Percentiles rank a stretch among this genome's conserved stretches.
phyloP scores from a whole-genome alignment of 768 basidiomycete genomes.

The Nidula microcarpa region DNA sequence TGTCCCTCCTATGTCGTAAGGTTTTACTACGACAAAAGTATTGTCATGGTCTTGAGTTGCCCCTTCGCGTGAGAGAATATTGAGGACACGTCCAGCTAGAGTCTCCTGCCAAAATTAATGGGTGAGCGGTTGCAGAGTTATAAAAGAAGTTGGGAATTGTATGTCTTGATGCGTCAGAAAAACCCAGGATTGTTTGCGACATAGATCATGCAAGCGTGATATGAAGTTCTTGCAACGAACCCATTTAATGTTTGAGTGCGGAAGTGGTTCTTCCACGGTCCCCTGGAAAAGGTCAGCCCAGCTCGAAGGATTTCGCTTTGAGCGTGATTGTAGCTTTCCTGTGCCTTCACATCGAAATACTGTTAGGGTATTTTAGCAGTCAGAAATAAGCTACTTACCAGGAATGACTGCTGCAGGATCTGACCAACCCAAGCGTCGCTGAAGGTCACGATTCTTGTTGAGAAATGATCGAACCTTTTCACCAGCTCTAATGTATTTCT shows the following conservation, averaged over 20 bases:
- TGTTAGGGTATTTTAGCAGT: background rate
- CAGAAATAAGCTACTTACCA: background rate
- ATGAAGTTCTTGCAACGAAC: background rate
- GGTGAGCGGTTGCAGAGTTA: background rate
- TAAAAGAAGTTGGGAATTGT: background rate
- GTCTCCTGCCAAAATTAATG: background rate
- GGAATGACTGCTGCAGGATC: background rate
- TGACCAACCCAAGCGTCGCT: slow-evolving; percentile 9
- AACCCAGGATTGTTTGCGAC: background rate
- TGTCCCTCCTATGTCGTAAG: background rate
- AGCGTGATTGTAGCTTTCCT: background rate
- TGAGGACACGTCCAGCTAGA: background rate
- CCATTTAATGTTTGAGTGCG: background rate
- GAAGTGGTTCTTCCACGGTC: too few relatives aligned
- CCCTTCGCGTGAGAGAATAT: background rate
- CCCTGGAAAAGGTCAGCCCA: background rate
- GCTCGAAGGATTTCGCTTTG: background rate
- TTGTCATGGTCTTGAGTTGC: background rate
- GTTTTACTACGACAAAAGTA: background rate
- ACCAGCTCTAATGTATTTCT: background rate
- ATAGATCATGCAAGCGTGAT: background rate
- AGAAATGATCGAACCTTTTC: slow-evolving; percentile 3
- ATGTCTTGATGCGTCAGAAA: background rate
- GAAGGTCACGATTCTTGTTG: slow-evolving; percentile 2
- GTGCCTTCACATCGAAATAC: background rate